Conservation (phyloP, 1,284 basidiomycete species). For the Rhizoctonia solani region DNA sequence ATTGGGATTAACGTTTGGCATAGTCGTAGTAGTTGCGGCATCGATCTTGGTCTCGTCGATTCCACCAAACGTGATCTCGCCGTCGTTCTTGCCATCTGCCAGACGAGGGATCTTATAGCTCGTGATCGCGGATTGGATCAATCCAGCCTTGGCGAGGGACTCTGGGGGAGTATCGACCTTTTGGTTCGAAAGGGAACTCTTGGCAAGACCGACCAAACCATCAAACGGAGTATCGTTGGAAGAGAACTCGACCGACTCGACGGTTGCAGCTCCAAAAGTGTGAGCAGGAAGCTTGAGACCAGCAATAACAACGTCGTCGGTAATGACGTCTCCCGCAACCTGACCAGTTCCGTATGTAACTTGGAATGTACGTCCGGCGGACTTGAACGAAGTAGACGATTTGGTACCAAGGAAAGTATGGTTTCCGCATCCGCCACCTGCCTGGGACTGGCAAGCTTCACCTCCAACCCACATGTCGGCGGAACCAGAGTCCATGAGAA, state of each 20-base stretch:
- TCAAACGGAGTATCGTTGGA: conserved; percentile 63
- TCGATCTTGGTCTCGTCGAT: conserved; percentile 74
- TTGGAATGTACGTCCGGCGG: conserved; percentile 59
- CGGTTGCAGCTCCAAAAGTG: conserved; percentile 70
- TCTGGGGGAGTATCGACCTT: conserved; percentile 73
- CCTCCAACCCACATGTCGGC: conserved; percentile 82
- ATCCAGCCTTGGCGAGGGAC: conserved; percentile 61
- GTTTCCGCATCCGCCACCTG: conserved; percentile 56
- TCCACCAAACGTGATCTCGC: conserved; percentile 80
- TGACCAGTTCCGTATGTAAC: conserved; percentile 72
- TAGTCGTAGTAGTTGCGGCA: conserved; percentile 55
- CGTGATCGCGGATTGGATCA: conserved; percentile 70
- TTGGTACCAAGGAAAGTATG: conserved; percentile 66
- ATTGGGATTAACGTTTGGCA: conserved; percentile 61
- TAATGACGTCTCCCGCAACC: conserved; percentile 67
- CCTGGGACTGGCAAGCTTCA: conserved; percentile 55
- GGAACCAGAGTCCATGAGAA: conserved; percentile 86
- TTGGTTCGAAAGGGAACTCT: conserved; percentile 71
- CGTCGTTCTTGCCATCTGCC: conserved; percentile 73
- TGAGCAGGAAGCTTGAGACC: conserved; percentile 65
- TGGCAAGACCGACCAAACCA: conserved; percentile 82
- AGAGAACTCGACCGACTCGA: conserved; percentile 51
- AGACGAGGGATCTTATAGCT: conserved; percentile 82
- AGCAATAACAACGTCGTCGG: conserved; percentile 70
- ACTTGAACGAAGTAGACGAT: conserved; percentile 68